phyloP scores from a whole-genome alignment of 768 basidiomycete genomes.

The Dentipellis fragilis region DNA sequence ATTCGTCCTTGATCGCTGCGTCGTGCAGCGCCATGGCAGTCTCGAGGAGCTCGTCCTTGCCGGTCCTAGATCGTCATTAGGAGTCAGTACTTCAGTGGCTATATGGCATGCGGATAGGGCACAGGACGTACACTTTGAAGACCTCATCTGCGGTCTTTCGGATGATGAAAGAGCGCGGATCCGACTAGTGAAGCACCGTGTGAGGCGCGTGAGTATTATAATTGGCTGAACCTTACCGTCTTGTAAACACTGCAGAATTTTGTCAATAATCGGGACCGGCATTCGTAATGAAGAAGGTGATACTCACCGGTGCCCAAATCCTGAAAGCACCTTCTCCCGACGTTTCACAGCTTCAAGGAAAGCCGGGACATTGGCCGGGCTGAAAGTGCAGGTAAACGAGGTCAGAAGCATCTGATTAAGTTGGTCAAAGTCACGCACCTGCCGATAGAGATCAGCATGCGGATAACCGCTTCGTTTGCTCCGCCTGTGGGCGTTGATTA shows the following conservation, averaged over 20 bases:
- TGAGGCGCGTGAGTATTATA: not conserved
- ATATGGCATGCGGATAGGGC: not conserved
- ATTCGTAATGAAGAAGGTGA: not conserved
- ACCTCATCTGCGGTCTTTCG: slow-evolving; percentile 86
- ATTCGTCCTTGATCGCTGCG: slow-evolving; percentile 84
- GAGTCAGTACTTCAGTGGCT: not conserved
- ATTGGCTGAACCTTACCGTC: slow-evolving; percentile 36
- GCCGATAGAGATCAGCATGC: slow-evolving; percentile 87
- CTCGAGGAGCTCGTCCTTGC: slow-evolving; percentile 74
- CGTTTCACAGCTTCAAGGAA: slow-evolving; percentile 84
- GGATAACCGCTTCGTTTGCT: slow-evolving; percentile 89
- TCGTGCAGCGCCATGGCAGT: slow-evolving; percentile 87
- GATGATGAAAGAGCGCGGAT: slow-evolving; percentile 86
- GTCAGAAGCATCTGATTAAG: not conserved
- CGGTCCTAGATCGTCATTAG: slow-evolving; percentile 43
- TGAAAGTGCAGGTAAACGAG: slow-evolving; percentile 18
- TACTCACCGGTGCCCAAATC: slow-evolving; percentile 76
- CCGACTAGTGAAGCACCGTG: slow-evolving; percentile 40
- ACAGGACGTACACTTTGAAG: slow-evolving; percentile 64
- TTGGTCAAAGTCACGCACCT: slow-evolving; percentile 35
- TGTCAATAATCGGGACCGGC: not conserved
- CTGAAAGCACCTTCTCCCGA: slow-evolving; percentile 81
- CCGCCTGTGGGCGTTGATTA: slow-evolving; percentile 39
- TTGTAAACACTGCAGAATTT: slow-evolving; percentile 48
- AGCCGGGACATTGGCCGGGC: slow-evolving; percentile 74